Evolutionary conservation across 2,329 filamentous ascomycete genomes (phyloP), one percentile per base, ranked within the genome.

Genomic region (Xylaria digitata): DNA sequence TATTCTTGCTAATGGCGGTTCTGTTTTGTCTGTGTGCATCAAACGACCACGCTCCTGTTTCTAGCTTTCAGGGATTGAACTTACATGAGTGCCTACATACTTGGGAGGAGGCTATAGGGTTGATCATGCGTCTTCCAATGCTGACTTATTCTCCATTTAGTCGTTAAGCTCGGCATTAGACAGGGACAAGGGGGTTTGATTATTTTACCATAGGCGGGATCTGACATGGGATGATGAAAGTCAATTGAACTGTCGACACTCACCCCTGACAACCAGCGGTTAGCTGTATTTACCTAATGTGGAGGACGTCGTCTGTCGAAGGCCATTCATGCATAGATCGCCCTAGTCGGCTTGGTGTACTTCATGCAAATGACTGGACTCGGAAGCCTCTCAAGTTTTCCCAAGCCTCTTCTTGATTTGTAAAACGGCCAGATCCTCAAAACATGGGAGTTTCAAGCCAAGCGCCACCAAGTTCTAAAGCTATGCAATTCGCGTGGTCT

Each of bases 1-100:
- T 57, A 43, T 63, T 59, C 45, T 67, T 67, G 60, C 65, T 63
- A 63, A 66, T 60, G 19, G 15, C 34, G 42, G 37, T 32, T 23
- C 17, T 21, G 57, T 68, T 68, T 68, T 58, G 62, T 23, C 26
- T 57, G 13, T 37, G 61, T 6, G 54, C 46, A 68, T 65, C 66
- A 65, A 65, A 65, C 62, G 15, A 15, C 2, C 9, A 23, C 26
- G 42, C 23, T 23, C 46, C 15, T n/a, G 30, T 34, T 17, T 56
- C n/a, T 34, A 21, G 17, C 26, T 26, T 15, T n/a, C 15, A 42
- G 53, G 23, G 13, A 30, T 17, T 5, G 23, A 45, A n/a, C 7
- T 15, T 21, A 60, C 13, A 1, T 30, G 7, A n/a, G 21, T n/a
- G 19, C 13, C 6, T 21, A 19, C 1, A 3, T 37, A 34, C 42